phyloP scores from a whole-genome alignment of 345 rosid species.

The Trapa incisa region DNA sequence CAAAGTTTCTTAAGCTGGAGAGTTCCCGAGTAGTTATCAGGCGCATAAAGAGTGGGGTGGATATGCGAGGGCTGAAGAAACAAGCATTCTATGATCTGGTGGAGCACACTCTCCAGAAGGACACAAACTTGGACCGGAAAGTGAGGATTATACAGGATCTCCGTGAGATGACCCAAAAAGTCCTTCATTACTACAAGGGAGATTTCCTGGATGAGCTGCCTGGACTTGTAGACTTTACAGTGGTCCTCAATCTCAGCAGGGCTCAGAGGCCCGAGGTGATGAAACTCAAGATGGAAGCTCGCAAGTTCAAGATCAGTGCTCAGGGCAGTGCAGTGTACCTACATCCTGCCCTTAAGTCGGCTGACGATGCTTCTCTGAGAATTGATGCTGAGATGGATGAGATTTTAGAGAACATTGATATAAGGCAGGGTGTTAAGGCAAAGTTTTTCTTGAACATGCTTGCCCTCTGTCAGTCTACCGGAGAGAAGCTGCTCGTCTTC shows the following conservation, averaged over 20 bases:
- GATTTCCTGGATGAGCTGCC: constrained; percentile 82
- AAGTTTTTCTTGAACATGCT: constrained; percentile 65
- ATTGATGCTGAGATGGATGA: constrained; percentile 49
- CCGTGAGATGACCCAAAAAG: constrained; percentile 64
- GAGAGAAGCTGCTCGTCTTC: constrained; percentile 72
- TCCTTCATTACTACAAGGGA: constrained; percentile 86
- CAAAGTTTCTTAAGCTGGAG: constrained; percentile 55
- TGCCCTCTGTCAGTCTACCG: constrained; percentile 42
- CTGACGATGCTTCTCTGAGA: constrained; percentile 21
- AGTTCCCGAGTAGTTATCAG: constrained; percentile 30
- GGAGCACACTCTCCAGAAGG: constrained; percentile 56
- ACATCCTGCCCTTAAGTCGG: constrained; percentile 41
- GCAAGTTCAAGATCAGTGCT: constrained; percentile 55
- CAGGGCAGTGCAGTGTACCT: constrained; percentile 58
- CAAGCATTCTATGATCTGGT: constrained; percentile 51
- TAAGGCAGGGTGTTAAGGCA: constrained; percentile 72
- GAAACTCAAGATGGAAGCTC: constrained; percentile 22
- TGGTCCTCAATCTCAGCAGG: constrained; percentile 48
- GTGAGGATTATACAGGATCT: constrained; percentile 61
- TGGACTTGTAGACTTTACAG: constrained; percentile 69
- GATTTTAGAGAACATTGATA: constrained; percentile 29
- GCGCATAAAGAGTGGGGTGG: constrained; percentile 56
- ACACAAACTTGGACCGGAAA: constrained; percentile 36
- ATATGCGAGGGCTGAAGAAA: constrained; percentile 37
- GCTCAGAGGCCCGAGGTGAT: constrained; percentile 43